Evolutionary conservation across 2,329 filamentous ascomycete genomes (phyloP), one percentile per base, ranked within the genome.

Genomic region (Helotiales sp.): DNA sequence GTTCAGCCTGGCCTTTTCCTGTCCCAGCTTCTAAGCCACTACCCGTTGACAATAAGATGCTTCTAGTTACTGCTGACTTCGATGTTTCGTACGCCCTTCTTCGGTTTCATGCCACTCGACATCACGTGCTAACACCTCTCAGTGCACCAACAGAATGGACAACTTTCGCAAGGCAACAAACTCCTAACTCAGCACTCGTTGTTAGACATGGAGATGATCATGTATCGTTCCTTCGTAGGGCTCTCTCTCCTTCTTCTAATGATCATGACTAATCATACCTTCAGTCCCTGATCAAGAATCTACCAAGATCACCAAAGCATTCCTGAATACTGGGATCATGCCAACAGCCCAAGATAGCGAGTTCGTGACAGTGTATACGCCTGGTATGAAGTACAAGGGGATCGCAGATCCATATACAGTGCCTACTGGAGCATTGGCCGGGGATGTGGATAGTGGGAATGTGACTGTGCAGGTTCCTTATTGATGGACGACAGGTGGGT

Each of bases 161-260:
- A 4, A 53, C 30, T 12, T 60, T 53, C 33, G 17, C 17, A 5
- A 48, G 57, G 54, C 31, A 47, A 25, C 30, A 47, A 30, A 29
- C 47, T 33, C 54, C 51, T 1, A 58, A 55, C n/a, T 59, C 57
- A 15, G 53, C 31, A 8, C 36, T 62, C 8, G 57, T 52, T 8
- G 55, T 60, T 6, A 51, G 54, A n/a, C 60, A 62, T 36, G 57
- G 60, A n/a, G 60, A 62, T 40, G 55, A 57, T 24, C 60, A 62
- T 44, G 52, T 54, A 15, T 57, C 54, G 12, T 49, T 62, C 22
- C 40, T 44, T 25, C 40, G 40, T 25, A 10, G 2, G 40, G 6
- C 19, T 12, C 27, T 9, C 9, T 24, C 19, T 5, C 3, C 12
- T 5, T 24, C 8, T 7, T 15, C 12, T 24, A 1, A 15, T 15